Evolutionary conservation across 2,329 filamentous ascomycete genomes (phyloP), one percentile per base, ranked within the genome.

Genomic region (Ophiosphaerella korrae): DNA sequence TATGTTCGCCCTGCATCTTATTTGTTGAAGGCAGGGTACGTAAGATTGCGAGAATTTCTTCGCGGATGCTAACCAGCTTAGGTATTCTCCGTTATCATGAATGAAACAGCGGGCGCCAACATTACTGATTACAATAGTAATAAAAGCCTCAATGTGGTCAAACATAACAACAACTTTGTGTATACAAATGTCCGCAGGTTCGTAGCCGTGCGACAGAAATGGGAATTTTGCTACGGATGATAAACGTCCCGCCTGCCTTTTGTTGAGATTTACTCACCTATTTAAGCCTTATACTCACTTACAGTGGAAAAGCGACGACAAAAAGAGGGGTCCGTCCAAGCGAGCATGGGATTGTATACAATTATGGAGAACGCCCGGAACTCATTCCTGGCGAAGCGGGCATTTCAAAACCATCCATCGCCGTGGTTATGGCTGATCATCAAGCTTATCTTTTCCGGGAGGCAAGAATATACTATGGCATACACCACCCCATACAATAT

Each of bases 401-500:
- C 36, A 64, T 76, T 48, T 50, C 42, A 1, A 77, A 77, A 50
- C 48, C 58, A 3, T 59, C 75, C 5, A 62, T 78, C 2, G 63
- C 62, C 14, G 65, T 78, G 12, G 42, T 61, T 2, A 49, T 48
- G 40, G 38, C 14, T 6, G 5, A 26, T 9, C 41, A 29, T 8
- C 46, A 36, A 3, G n/a, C 8, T 5, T 38, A 35, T 6, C 31
- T 56, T 1, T 7, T 3, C 12, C 11, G 1, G 1, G 68, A 71
- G 42, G 77, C 55, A 9, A 40, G 58, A 2, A 59, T 62, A 2
- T 57, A 49, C 12, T 62, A 52, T 21, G 72, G 65, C 4, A 77
- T 77, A 12, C 55, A 73, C 1, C 72, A 76, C 55, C 74, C 72
- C 0, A 71, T 78, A 11, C 72, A 79, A 46, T 71, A 77, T 46